Conservation (phyloP, 768 basidiomycete species). For the Tulasnella sp. region DNA sequence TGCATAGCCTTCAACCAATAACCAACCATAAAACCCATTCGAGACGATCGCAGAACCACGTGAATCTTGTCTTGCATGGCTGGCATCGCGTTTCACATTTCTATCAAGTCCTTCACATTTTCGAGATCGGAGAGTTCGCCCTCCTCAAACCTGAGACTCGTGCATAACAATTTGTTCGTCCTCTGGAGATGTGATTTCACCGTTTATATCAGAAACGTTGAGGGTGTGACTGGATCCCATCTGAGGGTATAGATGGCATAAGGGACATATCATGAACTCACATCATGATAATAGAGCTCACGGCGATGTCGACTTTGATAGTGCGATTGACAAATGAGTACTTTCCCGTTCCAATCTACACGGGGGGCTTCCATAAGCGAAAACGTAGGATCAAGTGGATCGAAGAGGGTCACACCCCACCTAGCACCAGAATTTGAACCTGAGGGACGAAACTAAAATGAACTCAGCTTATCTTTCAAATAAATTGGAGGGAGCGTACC, state of each 20-base stretch:
- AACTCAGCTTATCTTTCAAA: too few species aligned
- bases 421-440: constrained; percentile 25
- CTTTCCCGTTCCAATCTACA: constrained; percentile 24
- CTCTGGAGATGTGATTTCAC: constrained; percentile 20
- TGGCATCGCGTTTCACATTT: constrained; percentile 12
- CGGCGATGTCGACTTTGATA: constrained; percentile 24
- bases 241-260: not conserved
- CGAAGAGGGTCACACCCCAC: too few species aligned
- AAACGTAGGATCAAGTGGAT: not conserved
- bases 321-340: constrained; percentile 25
- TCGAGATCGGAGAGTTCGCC: constrained; percentile 23
- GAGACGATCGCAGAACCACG: constrained; percentile 18
- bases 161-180: constrained; percentile 27
- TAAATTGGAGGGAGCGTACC: too few species aligned
- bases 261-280: not conserved
- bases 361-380: too few species aligned
- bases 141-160: constrained; percentile 27
- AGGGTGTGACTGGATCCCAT: constrained; percentile 20
- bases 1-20: constrained; percentile 24
- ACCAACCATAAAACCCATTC: not conserved
- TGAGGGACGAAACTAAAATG: constrained; percentile 2
- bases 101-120: constrained; percentile 23
- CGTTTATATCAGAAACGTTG: constrained; percentile 23
- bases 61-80: constrained; percentile 21
- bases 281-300: not conserved